Evolutionary conservation across 169 alveolate genomes (phyloP), one percentile per base, ranked within the genome.

Genomic region (Cryptosporidium tyzzeri): DNA sequence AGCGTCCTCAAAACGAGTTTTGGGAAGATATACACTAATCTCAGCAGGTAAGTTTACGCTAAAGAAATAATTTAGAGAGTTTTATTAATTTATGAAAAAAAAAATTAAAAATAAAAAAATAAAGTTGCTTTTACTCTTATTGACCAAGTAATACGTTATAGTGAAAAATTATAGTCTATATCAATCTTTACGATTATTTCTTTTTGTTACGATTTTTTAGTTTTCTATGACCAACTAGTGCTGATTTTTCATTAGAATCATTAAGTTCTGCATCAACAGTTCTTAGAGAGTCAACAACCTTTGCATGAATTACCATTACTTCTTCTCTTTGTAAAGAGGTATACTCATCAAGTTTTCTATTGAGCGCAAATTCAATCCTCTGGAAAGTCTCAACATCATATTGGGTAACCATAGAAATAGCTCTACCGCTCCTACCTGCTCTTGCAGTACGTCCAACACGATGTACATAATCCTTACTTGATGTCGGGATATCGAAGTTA

Each of bases 391-490:
- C 99, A 21, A 96, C 96, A 92, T 96, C 98, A 93, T 96, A 96
- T 85, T 98, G 97, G 35, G 99, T 97, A n/a, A 98, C 99, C 21
- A 97, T 70, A 2, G 98, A 95, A 0, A 98, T 93, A n/a, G 99
- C 97, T 70, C 95, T 93, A 10, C 99, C 99, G 21, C 98, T 93
- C 84, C 96, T 95, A 12, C 99, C 99, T 4, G 99, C 99, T 44
- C 99, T 95, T 9, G 99, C 99, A 0, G 99, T 98, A 91, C 99
- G 94, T 45, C 99, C 99, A 1, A 98, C 99, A 89, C 99, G 93
- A 91, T 98, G 99, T 21, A 98, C 96, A 85, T 97, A 98, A 85
- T 97, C 98, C 91, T 98, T 97, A 39, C 98, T 94, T 50, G 97
- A 94, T 33, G 92, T 74, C 1, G 99, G 99, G 61, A 98, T 94